Evolutionary conservation across 2,329 filamentous ascomycete species (phyloP).

Genomic region (Aspergillus aculeatinus): DNA sequence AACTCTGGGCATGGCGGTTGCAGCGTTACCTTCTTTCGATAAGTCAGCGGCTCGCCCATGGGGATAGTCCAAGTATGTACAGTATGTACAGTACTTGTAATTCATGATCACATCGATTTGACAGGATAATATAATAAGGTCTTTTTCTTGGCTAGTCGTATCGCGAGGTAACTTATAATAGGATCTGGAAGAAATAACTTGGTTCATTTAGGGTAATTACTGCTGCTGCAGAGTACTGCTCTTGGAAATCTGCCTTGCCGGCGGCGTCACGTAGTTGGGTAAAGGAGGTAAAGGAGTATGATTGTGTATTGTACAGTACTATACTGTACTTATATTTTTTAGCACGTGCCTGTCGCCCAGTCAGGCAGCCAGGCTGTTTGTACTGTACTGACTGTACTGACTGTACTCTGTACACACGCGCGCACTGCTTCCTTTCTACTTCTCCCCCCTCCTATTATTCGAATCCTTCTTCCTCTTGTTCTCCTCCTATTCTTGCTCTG

Average conservation of each 20-base stretch:
- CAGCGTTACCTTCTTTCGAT: not conserved
- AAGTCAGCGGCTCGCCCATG: not conserved
- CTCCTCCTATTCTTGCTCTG: not conserved
- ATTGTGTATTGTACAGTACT: too few relatives aligned
- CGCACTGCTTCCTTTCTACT: not conserved
- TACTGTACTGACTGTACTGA: too few relatives aligned
- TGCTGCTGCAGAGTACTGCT: not conserved
- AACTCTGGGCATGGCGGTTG: not conserved
- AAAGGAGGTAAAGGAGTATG: not conserved
- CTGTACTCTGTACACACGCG: too few relatives aligned
- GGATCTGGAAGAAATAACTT: too few relatives aligned
- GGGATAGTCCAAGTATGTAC: too few relatives aligned
- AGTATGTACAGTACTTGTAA: too few relatives aligned
- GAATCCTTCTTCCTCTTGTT: too few relatives aligned
- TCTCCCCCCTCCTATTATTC: not conserved
- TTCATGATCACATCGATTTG: too few relatives aligned
- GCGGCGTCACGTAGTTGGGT: not conserved
- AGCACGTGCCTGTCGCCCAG: not conserved
- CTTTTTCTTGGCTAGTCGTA: not conserved
- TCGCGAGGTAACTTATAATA: not conserved
- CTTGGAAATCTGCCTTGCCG: not conserved
- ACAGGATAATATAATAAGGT: too few relatives aligned
- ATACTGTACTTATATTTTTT: too few relatives aligned
- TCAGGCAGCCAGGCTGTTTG: constrained; percentile 5
- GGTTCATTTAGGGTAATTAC: not conserved